These are phyloP conservation scores for Aspergillus flavus DNA, from an alignment of 2,329 filamentous ascomycete species.

Conservation along the genomic window DNA sequence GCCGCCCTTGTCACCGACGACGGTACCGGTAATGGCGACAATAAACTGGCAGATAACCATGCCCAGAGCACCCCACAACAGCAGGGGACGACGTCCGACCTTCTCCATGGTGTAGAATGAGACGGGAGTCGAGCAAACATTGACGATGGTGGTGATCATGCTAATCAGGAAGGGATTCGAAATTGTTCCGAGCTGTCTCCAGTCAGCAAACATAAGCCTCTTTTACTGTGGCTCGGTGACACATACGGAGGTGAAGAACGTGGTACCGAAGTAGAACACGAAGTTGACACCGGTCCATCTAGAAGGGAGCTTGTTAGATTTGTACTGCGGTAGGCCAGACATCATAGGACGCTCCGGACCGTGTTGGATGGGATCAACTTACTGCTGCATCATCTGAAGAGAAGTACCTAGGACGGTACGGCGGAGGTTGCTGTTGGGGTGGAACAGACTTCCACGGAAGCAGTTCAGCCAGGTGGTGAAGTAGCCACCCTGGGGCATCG, in stretches of 20 bases:
- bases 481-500: conserved; percentile 68
- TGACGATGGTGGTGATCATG: conserved; percentile 84
- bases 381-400: conserved; percentile 79
- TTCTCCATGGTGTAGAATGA: conserved; percentile 86
- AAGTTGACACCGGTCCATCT: conserved; percentile 83
- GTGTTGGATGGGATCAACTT: conserved; percentile 27
- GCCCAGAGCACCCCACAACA: conserved; percentile 75
- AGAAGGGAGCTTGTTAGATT: not conserved
- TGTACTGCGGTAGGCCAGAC: not conserved
- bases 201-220: not conserved
- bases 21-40: conserved; percentile 74
- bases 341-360: not conserved
- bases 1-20: conserved; percentile 48
- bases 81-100: conserved; percentile 76
- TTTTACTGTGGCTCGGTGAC: not conserved
- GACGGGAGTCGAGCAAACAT: conserved; percentile 80
- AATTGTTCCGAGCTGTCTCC: conserved; percentile 68
- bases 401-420: conserved; percentile 72
- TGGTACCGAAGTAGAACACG: conserved; percentile 84
- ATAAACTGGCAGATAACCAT: conserved; percentile 89
- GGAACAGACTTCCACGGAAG: conserved; percentile 59
- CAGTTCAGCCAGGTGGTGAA: conserved; percentile 69
- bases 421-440: conserved; percentile 60
- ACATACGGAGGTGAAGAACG: conserved; percentile 67
- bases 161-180: conserved; percentile 78